A percentile compares a stretch with the other conserved stretches of the same genome.
These are phyloP conservation scores for Coccomyxa subellipsoidea DNA, from an alignment of 163 green algal species.

Conservation along the genomic window DNA sequence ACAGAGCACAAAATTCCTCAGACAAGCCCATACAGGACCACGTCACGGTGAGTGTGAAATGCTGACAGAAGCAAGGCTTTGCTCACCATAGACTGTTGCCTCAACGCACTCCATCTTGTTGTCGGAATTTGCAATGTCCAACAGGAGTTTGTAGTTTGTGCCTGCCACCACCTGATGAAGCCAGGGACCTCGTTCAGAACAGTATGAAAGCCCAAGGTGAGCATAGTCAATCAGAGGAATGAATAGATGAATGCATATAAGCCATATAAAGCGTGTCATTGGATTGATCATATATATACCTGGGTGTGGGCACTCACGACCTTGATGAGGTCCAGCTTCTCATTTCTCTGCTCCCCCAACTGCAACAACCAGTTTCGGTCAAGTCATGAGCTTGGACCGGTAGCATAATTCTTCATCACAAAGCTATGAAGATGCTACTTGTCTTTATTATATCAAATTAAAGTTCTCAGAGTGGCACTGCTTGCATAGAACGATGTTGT, in stretches of 20 bases:
- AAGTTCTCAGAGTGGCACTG: too few species aligned
- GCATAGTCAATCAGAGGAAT: background rate
- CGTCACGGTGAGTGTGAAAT: too few species aligned
- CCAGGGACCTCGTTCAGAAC: background rate
- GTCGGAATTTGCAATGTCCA: constrained; percentile 9
- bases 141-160: constrained; percentile 26
- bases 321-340: constrained; percentile 17
- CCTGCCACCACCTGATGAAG: constrained; percentile 6
- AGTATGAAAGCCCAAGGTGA: background rate
- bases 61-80: background rate
- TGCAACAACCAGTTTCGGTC: background rate
- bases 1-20: background rate
- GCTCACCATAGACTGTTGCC: constrained; percentile 19
- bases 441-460: background rate
- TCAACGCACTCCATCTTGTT: constrained; percentile 21
- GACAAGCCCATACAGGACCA: too few species aligned
- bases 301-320: constrained; percentile 23
- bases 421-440: background rate
- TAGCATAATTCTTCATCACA: background rate
- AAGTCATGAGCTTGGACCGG: background rate
- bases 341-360: background rate
- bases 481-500: too few species aligned
- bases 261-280: background rate
- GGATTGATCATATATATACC: background rate
- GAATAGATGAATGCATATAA: too few species aligned